A percentile compares a stretch with the other conserved stretches of the same genome.
These are phyloP conservation scores for Pachysandra terminalis DNA, from an alignment of 164 flowering plant species.

Conservation along the genomic window DNA sequence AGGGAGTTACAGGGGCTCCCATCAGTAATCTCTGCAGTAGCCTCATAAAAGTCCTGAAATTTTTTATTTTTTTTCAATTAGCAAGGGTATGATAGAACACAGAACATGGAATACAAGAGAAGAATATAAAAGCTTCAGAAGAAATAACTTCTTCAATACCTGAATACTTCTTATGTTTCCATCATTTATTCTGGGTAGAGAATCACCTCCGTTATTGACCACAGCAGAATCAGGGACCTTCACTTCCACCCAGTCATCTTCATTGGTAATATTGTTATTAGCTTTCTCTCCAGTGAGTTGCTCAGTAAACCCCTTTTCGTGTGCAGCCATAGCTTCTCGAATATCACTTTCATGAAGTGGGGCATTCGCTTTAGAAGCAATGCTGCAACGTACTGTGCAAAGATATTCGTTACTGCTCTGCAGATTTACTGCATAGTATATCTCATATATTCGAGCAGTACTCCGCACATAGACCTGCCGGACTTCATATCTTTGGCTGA, in stretches of 20 bases:
- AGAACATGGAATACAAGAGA: no score
- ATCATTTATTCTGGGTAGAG: slow-evolving; percentile 13
- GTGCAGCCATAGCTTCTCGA: slow-evolving; percentile 23
- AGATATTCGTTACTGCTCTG: slow-evolving; percentile 62
- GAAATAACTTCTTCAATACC: slow-evolving; percentile 21
- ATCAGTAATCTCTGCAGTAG: slow-evolving; percentile 85
- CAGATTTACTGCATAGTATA: slow-evolving; percentile 46
- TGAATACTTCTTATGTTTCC: slow-evolving; percentile 18
- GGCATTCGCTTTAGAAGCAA: slow-evolving; percentile 42
- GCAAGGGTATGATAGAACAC: slow-evolving; percentile 2
- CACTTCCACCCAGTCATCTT: slow-evolving; percentile 88
- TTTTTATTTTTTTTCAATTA: slow-evolving; percentile 5
- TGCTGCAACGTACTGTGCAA: slow-evolving; percentile 80
- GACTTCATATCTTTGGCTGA: slow-evolving; percentile 54
- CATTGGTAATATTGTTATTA: slow-evolving; percentile 30
- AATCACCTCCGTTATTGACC: slow-evolving; percentile 12
- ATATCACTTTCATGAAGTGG: slow-evolving; percentile 19
- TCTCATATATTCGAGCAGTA: slow-evolving; percentile 77
- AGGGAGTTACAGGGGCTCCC: slow-evolving; percentile 60
- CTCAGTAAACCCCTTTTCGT: slow-evolving; percentile 15
- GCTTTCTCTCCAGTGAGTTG: slow-evolving; percentile 15
- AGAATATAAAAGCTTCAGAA: background rate
- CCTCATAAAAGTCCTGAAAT: slow-evolving; percentile 81
- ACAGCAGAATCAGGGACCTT: slow-evolving; percentile 37
- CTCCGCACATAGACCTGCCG: slow-evolving; percentile 80